phyloP scores from a whole-genome alignment of 2,329 filamentous ascomycete species.

The Microcera coccophila region DNA sequence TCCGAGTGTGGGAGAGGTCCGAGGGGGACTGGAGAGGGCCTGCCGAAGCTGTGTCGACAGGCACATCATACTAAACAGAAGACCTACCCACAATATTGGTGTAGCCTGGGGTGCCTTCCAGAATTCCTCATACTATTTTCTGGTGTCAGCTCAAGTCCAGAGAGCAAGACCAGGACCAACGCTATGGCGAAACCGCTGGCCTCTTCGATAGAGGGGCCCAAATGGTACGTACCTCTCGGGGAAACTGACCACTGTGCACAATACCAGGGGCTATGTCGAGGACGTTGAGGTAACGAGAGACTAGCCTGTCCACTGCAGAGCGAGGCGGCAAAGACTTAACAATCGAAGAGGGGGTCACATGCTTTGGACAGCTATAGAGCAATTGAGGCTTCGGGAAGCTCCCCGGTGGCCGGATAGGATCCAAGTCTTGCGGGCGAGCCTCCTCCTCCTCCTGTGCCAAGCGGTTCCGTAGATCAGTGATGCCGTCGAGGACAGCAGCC shows the following conservation, averaged over 20 bases:
- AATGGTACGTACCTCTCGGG: background rate
- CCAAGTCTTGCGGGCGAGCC: too few species aligned
- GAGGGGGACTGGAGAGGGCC: background rate
- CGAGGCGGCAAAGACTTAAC: too few species aligned
- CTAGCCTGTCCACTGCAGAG: too few species aligned
- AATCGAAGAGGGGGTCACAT: too few species aligned
- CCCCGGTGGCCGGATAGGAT: too few species aligned
- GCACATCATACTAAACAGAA: constrained; percentile 45
- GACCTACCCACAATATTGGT: constrained; percentile 43
- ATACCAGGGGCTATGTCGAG: too few species aligned
- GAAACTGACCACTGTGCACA: background rate
- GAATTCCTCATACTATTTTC: constrained; percentile 39
- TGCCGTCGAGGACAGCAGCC: constrained; percentile 38
- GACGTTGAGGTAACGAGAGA: too few species aligned
- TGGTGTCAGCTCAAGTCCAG: constrained; percentile 1
- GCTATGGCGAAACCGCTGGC: too few species aligned
- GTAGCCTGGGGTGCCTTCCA: constrained; percentile 37
- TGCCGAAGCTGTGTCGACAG: constrained; percentile 29
- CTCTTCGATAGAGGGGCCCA: too few species aligned
- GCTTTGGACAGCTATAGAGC: too few species aligned
- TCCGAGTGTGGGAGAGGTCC: background rate
- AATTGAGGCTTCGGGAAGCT: too few species aligned
- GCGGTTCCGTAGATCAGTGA: constrained; percentile 37
- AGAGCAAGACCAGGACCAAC: background rate
- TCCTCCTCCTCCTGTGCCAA: too few species aligned